Evolutionary conservation across 805 yeast species (phyloP).

Genomic region (Starmera dryadoides): DNA sequence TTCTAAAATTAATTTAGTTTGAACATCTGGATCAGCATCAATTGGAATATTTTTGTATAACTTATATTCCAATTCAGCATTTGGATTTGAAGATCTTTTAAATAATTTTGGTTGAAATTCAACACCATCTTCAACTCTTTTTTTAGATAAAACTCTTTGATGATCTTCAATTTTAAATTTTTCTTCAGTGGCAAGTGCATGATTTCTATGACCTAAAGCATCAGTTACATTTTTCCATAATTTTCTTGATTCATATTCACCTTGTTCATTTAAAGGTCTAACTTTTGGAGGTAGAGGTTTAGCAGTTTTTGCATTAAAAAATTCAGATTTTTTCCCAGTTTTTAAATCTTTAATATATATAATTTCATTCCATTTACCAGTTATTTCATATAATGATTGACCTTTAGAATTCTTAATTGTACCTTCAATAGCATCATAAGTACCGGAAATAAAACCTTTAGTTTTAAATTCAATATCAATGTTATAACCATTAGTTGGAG

Average conservation of each 20-base stretch:
- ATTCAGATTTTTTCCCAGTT: slow-evolving; percentile 37
- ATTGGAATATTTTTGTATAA: slow-evolving; percentile 57
- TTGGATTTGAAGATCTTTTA: slow-evolving; percentile 34
- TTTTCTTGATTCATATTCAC: slow-evolving; percentile 69
- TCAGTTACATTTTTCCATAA: slow-evolving; percentile 79
- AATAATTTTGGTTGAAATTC: slow-evolving; percentile 80
- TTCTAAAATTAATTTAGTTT: slow-evolving; percentile 50
- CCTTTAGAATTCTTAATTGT: slow-evolving; percentile 46
- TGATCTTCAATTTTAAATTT: slow-evolving; percentile 79
- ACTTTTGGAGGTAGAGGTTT: slow-evolving; percentile 56
- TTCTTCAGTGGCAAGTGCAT: slow-evolving; percentile 78
- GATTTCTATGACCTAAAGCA: slow-evolving; percentile 77
- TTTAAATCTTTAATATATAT: slow-evolving; percentile 60
- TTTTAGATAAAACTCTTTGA: slow-evolving; percentile 72
- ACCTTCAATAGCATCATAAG: slow-evolving; percentile 87
- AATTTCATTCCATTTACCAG: slow-evolving; percentile 92
- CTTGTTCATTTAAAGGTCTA: slow-evolving; percentile 75
- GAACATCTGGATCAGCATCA: slow-evolving; percentile 42
- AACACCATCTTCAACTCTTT: slow-evolving; percentile 69
- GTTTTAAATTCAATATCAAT: slow-evolving; percentile 92
- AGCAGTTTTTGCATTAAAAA: slow-evolving; percentile 57
- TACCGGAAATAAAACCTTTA: slow-evolving; percentile 89
- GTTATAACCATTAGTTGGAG: slow-evolving; percentile 47
- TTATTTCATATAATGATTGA: slow-evolving; percentile 53
- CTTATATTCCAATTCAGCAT: slow-evolving; percentile 48